These are phyloP conservation scores for Corniculantispora saksenae DNA, from an alignment of 2,329 filamentous ascomycete species.

Conservation along the genomic window DNA sequence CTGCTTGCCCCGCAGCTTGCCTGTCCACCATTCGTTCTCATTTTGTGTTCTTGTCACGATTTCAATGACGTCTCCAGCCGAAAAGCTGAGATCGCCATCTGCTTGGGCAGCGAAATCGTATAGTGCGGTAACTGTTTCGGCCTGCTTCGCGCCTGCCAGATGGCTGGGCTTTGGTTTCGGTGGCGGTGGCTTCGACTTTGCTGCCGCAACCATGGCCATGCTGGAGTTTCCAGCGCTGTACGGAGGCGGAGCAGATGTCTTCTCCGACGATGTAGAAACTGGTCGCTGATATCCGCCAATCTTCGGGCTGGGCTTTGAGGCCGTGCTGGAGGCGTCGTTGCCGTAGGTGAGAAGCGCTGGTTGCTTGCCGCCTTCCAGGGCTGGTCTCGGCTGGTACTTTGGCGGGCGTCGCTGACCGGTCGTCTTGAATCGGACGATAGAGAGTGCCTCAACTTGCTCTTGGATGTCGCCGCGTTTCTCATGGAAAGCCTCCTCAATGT, in stretches of 20 bases:
- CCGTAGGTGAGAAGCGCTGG: constrained; percentile 55
- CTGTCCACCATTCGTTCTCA: constrained; percentile 97
- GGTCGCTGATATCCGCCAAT: constrained; percentile 37
- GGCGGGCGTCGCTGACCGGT: constrained; percentile 67
- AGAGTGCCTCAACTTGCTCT: constrained; percentile 78
- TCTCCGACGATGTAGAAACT: constrained; percentile 43
- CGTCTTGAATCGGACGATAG: constrained; percentile 89
- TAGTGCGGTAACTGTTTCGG: constrained; percentile 83
- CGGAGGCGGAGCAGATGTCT: constrained; percentile 66
- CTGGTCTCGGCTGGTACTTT: constrained; percentile 57
- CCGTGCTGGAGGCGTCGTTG: constrained; percentile 30
- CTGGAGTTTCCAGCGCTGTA: constrained; percentile 57
- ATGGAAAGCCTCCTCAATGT: constrained; percentile 89
- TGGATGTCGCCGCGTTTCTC: constrained; percentile 87
- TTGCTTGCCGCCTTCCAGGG: constrained; percentile 50
- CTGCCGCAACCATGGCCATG: constrained; percentile 51
- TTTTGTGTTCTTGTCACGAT: constrained; percentile 82
- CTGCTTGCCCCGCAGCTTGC: constrained; percentile 73
- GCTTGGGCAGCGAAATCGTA: constrained; percentile 97
- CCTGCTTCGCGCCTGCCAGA: constrained; percentile 63
- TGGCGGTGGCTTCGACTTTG: constrained; percentile 70
- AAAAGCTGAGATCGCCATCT: constrained; percentile 90
- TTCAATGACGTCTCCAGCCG: constrained; percentile 85
- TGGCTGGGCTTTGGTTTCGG: constrained; percentile 76
- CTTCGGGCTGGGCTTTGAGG: constrained; percentile 27